Evolutionary conservation across 257 asterid genomes (phyloP), one percentile per base, ranked within the genome.

Genomic region (Eustoma russellianum): DNA sequence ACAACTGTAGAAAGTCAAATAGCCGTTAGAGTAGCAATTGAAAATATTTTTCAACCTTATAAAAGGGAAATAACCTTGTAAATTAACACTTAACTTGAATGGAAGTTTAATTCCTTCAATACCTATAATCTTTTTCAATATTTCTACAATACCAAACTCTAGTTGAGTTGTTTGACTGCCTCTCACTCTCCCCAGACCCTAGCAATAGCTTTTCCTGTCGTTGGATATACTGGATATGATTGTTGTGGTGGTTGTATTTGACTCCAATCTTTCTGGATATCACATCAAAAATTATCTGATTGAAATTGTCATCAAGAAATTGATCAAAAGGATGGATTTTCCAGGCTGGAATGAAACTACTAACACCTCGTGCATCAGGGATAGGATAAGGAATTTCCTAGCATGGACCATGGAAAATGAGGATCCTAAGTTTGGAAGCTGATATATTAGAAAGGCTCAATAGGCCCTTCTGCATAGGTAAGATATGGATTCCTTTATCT

Each of bases 331-430:
- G 48, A 35, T 48, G 69, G 58, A 66, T 66, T 62, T 53, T 66
- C 66, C 72, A 66, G 63, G 62, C 72, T 56, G 72, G 61, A 66
- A 48, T 35, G 63, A 48, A 57, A 50, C 59, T n/a, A 6, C 28
- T 46, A 46, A 41, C 16, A 24, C 46, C 30, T 24, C 57, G 43
- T 7, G 60, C 12, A 51, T 44, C 60, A 34, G 53, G 62, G 60
- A 19, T 60, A 57, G 56, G 52, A 19, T 38, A 55, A 19, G 60
- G 35, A 35, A 49, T 43, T 50, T 18, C 56, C 35, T 6, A 33
- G 17, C 9, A 24, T 28, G 54, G 60, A 62, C 60, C 54, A 34
- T 52, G 34, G 41, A 18, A 47, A 59, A 5, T 14, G 19, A 17
- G 51, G 16, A 30, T 11, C 16, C 16, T 16, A 40, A 60, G 24